A percentile compares a stretch with the other conserved stretches of the same genome.
These are phyloP conservation scores for Oryza longistaminata DNA, from an alignment of 176 grass and related monocot species.

Conservation along the genomic window DNA sequence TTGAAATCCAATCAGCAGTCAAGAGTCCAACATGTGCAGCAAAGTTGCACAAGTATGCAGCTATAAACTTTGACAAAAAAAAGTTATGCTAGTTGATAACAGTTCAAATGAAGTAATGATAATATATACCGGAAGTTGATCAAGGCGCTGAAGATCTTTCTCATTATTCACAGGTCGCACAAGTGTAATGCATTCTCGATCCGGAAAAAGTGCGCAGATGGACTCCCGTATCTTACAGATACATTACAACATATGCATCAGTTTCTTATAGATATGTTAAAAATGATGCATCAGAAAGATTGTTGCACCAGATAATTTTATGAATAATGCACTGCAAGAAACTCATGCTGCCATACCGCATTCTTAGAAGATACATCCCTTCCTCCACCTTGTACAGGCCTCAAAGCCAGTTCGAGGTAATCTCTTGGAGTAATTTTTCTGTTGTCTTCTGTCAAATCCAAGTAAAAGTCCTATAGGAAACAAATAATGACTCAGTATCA, in stretches of 20 bases:
- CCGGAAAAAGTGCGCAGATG: slow-evolving; percentile 90
- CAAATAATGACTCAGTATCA: slow-evolving; percentile 11
- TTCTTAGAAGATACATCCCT: slow-evolving; percentile 81
- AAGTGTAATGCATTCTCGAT: slow-evolving; percentile 91
- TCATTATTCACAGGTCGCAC: slow-evolving; percentile 92
- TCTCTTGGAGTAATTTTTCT: slow-evolving; percentile 93
- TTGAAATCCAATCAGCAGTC: not conserved
- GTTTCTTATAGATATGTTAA: slow-evolving; percentile 7
- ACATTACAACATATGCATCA: slow-evolving; percentile 18
- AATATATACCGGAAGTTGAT: slow-evolving; percentile 86
- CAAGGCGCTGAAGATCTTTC: slow-evolving; percentile 88
- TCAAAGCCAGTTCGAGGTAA: slow-evolving; percentile 88
- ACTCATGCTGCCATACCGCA: slow-evolving; percentile 40
- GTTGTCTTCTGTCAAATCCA: slow-evolving; percentile 91
- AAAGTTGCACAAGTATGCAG: not conserved
- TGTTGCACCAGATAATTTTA: slow-evolving; percentile 26
- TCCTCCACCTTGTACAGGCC: slow-evolving; percentile 75
- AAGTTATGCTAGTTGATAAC: not conserved
- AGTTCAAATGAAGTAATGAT: slow-evolving; percentile 31
- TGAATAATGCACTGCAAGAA: slow-evolving; percentile 4
- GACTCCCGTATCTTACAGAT: slow-evolving; percentile 84
- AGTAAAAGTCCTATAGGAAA: slow-evolving; percentile 79
- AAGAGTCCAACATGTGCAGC: not conserved
- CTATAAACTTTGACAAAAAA: slow-evolving; percentile 7
- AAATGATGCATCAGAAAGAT: not conserved